phyloP scores from a whole-genome alignment of 2,329 filamentous ascomycete genomes.

The Plectosphaerella cucumerina region DNA sequence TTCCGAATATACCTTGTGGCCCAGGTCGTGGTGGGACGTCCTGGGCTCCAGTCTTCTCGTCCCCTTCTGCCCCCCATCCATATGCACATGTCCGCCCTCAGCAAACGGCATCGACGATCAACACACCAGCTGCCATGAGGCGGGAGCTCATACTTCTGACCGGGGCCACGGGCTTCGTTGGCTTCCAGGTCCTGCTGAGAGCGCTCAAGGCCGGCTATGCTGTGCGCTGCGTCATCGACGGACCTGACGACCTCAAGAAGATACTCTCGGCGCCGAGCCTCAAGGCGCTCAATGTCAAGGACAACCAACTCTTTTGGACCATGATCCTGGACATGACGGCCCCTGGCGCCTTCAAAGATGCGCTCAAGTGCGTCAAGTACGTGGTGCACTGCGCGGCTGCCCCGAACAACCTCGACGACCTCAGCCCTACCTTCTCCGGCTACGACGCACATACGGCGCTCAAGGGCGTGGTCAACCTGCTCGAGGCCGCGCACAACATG shows the following conservation, averaged over 20 bases:
- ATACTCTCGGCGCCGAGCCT: slow-evolving; percentile 8
- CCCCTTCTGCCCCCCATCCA: not conserved
- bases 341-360: slow-evolving; percentile 33
- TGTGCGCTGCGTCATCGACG: slow-evolving; percentile 24
- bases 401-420: not conserved
- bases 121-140: not conserved
- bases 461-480: not conserved
- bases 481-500: not conserved
- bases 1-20: no score
- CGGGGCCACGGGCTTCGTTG: slow-evolving; percentile 24
- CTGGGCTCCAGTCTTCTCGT: not conserved
- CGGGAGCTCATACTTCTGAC: slow-evolving; percentile 16
- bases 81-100: not conserved
- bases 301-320: slow-evolving; percentile 3
- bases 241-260: slow-evolving; percentile 9
- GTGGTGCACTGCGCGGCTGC: slow-evolving; percentile 28
- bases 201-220: slow-evolving; percentile 19
- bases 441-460: not conserved
- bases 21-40: no score
- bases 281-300: slow-evolving; percentile 5
- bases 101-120: not conserved
- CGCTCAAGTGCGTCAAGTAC: slow-evolving; percentile 30
- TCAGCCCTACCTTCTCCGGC: no score
- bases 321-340: slow-evolving; percentile 16
- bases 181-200: slow-evolving; percentile 19